Conservation (phyloP, 2,329 filamentous ascomycete species). For the Colletotrichum trifolii region DNA sequence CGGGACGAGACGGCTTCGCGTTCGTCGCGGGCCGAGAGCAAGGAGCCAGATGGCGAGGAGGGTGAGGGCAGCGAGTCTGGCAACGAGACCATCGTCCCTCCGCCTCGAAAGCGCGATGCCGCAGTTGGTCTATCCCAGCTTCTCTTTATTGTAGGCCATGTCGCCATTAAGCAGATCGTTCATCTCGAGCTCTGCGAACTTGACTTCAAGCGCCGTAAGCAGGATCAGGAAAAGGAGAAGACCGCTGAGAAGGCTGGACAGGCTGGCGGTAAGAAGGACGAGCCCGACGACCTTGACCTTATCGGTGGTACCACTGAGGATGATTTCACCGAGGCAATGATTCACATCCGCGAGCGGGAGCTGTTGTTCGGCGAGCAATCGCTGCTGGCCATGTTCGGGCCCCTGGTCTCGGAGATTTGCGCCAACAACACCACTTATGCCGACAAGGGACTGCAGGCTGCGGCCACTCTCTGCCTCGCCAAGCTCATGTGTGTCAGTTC, state of each 20-base stretch:
- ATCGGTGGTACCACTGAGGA: constrained; percentile 97
- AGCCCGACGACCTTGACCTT: constrained; percentile 90
- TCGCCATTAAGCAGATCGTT: constrained; percentile 98
- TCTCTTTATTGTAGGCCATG: constrained; percentile 93
- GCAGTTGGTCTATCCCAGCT: constrained; percentile 87
- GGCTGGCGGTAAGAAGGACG: constrained; percentile 52
- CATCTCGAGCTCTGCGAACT: constrained; percentile 97
- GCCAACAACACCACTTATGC: constrained; percentile 93
- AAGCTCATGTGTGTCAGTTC: constrained; percentile 99
- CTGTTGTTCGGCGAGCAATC: constrained; percentile 85
- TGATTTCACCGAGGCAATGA: constrained; percentile 88
- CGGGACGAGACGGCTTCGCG: constrained; percentile 22
- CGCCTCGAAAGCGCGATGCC: constrained; percentile 70
- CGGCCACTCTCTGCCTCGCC: constrained; percentile 92
- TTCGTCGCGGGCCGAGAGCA: constrained; percentile 16
- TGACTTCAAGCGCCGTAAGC: constrained; percentile 97
- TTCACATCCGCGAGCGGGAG: constrained; percentile 85
- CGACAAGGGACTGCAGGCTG: constrained; percentile 89
- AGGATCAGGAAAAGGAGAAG: constrained; percentile 80
- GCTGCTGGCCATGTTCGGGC: constrained; percentile 89
- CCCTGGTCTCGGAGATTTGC: constrained; percentile 92
- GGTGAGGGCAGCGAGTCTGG: constrained; percentile 40
- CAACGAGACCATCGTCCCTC: constrained; percentile 43
- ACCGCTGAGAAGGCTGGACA: constrained; percentile 51
- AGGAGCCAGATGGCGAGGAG: constrained; percentile 41